These are phyloP conservation scores for Scenedesmus sp. DNA, from an alignment of 163 green algal genomes.

Conservation along the genomic window DNA sequence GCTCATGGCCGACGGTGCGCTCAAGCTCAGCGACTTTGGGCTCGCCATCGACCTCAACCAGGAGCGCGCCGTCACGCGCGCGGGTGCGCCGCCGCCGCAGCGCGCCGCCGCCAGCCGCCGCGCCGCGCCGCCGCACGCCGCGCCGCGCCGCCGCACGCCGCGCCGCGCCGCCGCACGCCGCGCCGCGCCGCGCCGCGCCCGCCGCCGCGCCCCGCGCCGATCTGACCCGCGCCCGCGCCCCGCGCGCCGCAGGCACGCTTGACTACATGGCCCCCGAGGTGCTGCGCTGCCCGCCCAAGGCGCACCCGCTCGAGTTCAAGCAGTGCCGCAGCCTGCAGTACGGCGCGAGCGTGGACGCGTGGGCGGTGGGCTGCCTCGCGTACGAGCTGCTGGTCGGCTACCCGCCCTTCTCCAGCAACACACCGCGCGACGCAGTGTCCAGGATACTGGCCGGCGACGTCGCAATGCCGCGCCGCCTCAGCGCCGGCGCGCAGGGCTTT, in stretches of 20 bases:
- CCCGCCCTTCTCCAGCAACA: slow-evolving; percentile 64
- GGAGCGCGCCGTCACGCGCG: slow-evolving; percentile 9
- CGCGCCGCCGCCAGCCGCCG: no score
- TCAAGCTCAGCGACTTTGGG: slow-evolving; percentile 86
- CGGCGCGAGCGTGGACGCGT: slow-evolving; percentile 68
- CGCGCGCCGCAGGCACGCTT: slow-evolving; percentile 52
- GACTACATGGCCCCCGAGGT: slow-evolving; percentile 74
- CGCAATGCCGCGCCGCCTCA: slow-evolving; percentile 1
- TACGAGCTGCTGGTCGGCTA: slow-evolving; percentile 78
- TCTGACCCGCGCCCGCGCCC: no score
- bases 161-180: no score
- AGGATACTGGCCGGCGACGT: slow-evolving; percentile 14
- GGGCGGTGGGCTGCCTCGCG: slow-evolving; percentile 74
- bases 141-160: no score
- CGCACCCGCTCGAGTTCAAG: slow-evolving; percentile 77
- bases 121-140: no score
- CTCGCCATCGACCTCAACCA: slow-evolving; percentile 70
- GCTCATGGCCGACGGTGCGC: slow-evolving; percentile 17
- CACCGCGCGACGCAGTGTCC: background rate
- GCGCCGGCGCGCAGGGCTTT: background rate
- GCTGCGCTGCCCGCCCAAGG: slow-evolving; percentile 78
- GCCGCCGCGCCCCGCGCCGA: no score
- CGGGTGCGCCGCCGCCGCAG: background rate
- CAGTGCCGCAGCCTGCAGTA: slow-evolving; percentile 35
- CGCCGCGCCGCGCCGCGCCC: no score